phyloP scores from a whole-genome alignment of 805 yeast species.

The Candida golubevii region DNA sequence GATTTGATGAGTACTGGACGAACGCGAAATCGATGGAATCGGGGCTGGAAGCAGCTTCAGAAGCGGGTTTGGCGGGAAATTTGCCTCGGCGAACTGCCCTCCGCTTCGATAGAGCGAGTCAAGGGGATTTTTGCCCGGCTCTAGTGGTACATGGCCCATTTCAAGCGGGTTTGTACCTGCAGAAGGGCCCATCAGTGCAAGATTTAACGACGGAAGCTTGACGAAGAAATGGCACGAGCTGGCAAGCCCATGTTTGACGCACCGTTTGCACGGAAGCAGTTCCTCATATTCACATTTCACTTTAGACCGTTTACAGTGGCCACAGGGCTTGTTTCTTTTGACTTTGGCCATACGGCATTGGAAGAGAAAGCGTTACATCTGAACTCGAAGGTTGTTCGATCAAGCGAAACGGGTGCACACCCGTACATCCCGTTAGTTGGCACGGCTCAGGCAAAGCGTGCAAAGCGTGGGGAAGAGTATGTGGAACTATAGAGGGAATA shows the following conservation, averaged over 20 bases:
- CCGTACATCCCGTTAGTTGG: not conserved
- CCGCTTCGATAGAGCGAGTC: not conserved
- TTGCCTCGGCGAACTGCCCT: not conserved
- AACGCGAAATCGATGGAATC: not conserved
- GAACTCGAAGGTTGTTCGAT: too few species aligned
- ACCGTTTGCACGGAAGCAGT: constrained; percentile 53
- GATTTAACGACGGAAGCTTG: constrained; percentile 42
- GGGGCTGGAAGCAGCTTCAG: not conserved
- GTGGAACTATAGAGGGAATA: too few species aligned
- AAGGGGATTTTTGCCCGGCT: not conserved
- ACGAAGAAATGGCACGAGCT: constrained; percentile 50
- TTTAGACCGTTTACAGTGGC: constrained; percentile 57
- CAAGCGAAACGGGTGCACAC: not conserved
- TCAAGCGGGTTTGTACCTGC: not conserved
- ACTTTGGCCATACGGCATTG: constrained; percentile 25
- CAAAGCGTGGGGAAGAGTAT: too few species aligned
- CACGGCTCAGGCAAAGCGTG: not conserved
- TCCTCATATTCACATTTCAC: constrained; percentile 54
- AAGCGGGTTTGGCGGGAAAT: not conserved
- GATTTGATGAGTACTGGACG: not conserved
- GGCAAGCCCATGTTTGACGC: constrained; percentile 46
- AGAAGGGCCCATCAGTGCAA: constrained; percentile 19
- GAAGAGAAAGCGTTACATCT: not conserved
- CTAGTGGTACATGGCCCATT: not conserved
- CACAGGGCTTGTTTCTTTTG: constrained; percentile 55